Conservation (phyloP, 192 early-diverging fungal genomes). For the Martensiomyces pterosporus region DNA sequence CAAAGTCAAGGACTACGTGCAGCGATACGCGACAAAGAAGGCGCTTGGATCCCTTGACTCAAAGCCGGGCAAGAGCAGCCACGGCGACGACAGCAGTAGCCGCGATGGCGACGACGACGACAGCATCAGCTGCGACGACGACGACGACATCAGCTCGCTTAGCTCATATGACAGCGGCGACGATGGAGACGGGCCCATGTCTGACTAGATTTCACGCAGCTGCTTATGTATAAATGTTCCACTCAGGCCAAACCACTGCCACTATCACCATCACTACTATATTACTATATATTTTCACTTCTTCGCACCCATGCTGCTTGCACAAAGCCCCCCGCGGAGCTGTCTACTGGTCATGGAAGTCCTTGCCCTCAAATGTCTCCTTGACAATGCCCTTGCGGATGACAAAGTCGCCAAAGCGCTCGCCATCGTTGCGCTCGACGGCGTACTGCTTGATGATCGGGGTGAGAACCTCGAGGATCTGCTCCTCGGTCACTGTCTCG, state of each 20-base stretch:
- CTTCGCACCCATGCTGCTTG: no score
- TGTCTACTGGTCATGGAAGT: constrained; percentile 67
- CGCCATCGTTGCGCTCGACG: constrained; percentile 61
- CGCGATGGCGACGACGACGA: constrained; percentile 60
- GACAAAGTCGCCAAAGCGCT: constrained; percentile 94
- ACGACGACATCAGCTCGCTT: constrained; percentile 69
- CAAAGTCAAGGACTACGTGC: constrained; percentile 82
- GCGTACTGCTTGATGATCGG: constrained; percentile 84
- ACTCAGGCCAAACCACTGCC: no score
- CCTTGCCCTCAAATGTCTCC: constrained; percentile 66
- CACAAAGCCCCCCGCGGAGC: no score
- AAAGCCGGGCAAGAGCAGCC: background rate
- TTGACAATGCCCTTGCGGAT: constrained; percentile 84
- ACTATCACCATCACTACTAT: no score
- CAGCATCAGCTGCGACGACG: constrained; percentile 38
- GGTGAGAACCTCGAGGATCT: constrained; percentile 73
- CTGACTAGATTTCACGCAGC: no score
- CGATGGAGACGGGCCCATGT: constrained; percentile 79
- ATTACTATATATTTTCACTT: no score
- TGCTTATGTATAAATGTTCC: no score
- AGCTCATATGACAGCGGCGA: constrained; percentile 80
- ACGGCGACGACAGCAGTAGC: no score
- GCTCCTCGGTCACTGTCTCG: constrained; percentile 83
- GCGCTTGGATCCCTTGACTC: constrained; percentile 5
- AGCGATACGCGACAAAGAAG: constrained; percentile 57